Evolutionary conservation across 805 yeast species (phyloP).

Genomic region (Yarrowia hollandica): DNA sequence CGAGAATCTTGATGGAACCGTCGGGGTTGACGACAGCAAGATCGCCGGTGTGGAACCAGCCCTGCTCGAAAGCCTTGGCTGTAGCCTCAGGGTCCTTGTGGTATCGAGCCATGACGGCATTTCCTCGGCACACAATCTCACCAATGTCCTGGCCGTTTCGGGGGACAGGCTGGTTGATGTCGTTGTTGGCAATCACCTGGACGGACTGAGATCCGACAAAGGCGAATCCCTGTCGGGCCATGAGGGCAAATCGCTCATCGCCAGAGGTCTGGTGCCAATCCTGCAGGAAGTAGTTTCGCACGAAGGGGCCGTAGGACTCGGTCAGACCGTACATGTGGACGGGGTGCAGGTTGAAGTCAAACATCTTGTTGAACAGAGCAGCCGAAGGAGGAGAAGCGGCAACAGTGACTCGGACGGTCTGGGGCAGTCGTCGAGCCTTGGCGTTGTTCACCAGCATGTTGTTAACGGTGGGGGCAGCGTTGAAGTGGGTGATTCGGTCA

Average conservation of each 20-base stretch:
- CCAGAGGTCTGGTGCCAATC: constrained; percentile 39
- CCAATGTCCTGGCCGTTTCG: constrained; percentile 41
- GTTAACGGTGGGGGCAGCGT: constrained; percentile 45
- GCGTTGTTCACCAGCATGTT: constrained; percentile 40
- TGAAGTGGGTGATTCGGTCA: constrained; percentile 40
- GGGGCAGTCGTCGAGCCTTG: constrained; percentile 37
- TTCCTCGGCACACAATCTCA: constrained; percentile 42
- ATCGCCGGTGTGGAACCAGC: constrained; percentile 44
- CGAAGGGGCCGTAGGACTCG: constrained; percentile 44
- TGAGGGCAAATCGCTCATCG: constrained; percentile 35
- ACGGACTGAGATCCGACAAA: constrained; percentile 38
- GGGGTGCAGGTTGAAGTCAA: constrained; percentile 39
- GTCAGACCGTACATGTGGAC: constrained; percentile 44
- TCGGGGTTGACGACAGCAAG: constrained; percentile 42
- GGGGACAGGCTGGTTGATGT: constrained; percentile 35
- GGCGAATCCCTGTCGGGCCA: constrained; percentile 43
- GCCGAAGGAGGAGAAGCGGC: constrained; percentile 45
- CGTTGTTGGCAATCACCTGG: constrained; percentile 36
- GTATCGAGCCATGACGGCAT: constrained; percentile 41
- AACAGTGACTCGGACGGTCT: constrained; percentile 40
- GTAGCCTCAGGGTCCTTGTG: constrained; percentile 41
- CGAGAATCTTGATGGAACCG: constrained; percentile 41
- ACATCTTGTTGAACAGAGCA: constrained; percentile 41
- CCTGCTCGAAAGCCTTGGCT: constrained; percentile 39
- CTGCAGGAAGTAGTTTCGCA: constrained; percentile 39